A percentile compares a stretch with the other conserved stretches of the same genome.
These are phyloP conservation scores for Didymella exigua DNA, from an alignment of 2,329 filamentous ascomycete genomes.

Conservation along the genomic window DNA sequence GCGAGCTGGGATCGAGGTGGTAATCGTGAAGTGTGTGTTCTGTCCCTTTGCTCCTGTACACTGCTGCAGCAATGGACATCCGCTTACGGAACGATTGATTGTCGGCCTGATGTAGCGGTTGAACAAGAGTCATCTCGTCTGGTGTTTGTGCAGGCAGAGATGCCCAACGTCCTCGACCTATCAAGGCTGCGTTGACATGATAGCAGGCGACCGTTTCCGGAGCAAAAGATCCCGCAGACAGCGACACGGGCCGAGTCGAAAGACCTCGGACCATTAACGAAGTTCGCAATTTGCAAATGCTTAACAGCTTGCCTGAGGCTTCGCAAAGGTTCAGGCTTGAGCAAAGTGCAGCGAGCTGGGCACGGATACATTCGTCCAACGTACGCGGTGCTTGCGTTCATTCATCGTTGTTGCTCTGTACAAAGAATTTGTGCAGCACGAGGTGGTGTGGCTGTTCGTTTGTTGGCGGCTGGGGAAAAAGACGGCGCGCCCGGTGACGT, in stretches of 20 bases:
- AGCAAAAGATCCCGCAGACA: background rate
- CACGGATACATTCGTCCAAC: background rate
- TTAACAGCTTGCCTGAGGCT: background rate
- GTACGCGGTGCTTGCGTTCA: background rate
- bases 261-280: background rate
- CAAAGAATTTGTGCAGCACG: background rate
- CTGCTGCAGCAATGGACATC: background rate
- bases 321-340: background rate
- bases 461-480: background rate
- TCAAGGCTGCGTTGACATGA: background rate
- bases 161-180: background rate
- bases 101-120: background rate
- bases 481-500: constrained; percentile 4
- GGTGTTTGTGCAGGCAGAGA: background rate
- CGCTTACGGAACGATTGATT: background rate
- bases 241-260: constrained; percentile 1
- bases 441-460: background rate
- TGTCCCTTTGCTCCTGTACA: background rate
- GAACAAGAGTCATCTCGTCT: background rate
- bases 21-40: background rate
- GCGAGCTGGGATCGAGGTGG: background rate
- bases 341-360: background rate
- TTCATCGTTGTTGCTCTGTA: background rate
- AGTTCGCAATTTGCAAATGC: background rate
- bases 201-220: background rate